A percentile compares a stretch with the other conserved stretches of the same genome.
These are phyloP conservation scores for Blastocystis sp. DNA, from an alignment of 352 stramenopile genomes.

Conservation along the genomic window DNA sequence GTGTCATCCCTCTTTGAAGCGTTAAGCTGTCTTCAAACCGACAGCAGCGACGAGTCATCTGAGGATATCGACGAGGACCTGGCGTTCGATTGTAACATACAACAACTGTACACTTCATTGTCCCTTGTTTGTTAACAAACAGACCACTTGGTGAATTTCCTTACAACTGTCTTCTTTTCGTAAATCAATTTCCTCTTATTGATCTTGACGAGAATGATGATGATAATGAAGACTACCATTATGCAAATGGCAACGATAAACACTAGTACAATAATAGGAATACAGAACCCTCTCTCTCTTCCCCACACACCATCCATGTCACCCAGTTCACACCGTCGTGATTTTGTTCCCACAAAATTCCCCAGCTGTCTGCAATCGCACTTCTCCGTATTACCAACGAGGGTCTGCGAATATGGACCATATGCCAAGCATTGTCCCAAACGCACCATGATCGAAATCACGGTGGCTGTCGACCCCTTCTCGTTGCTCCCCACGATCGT, in stretches of 20 bases:
- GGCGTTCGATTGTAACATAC: constrained; percentile 25
- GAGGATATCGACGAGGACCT: neutral
- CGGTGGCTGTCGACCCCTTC: neutral
- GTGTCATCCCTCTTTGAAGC: constrained; percentile 2
- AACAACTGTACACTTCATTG: neutral
- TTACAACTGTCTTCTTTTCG: neutral
- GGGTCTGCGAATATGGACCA: neutral
- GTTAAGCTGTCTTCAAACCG: neutral
- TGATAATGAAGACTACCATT: neutral
- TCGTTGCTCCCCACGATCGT: neutral
- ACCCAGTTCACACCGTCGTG: neutral
- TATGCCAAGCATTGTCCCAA: neutral
- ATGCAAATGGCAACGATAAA: neutral
- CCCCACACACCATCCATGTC: neutral
- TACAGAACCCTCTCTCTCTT: neutral
- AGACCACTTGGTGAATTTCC: no score
- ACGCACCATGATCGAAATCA: neutral
- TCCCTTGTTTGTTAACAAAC: constrained; percentile 12
- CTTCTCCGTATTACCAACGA: neutral
- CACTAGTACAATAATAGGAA: neutral
- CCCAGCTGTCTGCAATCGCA: neutral
- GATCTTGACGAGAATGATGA: neutral
- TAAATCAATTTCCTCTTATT: neutral
- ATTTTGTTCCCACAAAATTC: neutral
- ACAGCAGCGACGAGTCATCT: neutral